Percentiles rank a stretch among this genome's conserved stretches.
These are phyloP conservation scores for Penicillium griseofulvum DNA, from an alignment of 2,329 filamentous ascomycete species.

Conservation along the genomic window DNA sequence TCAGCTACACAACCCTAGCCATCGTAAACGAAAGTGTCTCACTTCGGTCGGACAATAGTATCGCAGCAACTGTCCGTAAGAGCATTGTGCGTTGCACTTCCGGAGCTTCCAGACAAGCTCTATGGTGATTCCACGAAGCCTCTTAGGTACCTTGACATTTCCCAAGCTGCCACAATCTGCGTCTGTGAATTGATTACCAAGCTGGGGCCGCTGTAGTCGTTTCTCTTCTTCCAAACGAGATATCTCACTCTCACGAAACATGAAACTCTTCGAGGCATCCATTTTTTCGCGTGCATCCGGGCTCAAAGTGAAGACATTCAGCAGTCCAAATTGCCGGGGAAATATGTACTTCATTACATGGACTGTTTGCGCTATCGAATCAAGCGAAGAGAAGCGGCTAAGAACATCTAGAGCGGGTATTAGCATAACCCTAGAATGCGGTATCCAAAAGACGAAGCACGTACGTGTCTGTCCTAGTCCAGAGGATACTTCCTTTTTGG, in stretches of 20 bases:
- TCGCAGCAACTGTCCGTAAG: conserved; percentile 73
- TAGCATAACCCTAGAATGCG: not conserved
- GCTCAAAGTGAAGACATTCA: conserved; percentile 82
- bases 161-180: conserved; percentile 3
- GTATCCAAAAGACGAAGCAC: conserved; percentile 31
- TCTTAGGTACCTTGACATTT: conserved; percentile 36
- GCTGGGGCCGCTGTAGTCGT: conserved; percentile 1
- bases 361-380: conserved; percentile 53
- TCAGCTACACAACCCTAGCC: conserved; percentile 5
- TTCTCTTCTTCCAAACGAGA: conserved; percentile 20
- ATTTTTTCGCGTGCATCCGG: conserved; percentile 64
- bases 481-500: conserved; percentile 64
- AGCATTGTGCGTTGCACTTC: conserved; percentile 67
- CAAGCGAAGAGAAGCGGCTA: conserved; percentile 61
- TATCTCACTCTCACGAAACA: conserved; percentile 80
- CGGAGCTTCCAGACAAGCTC: conserved; percentile 67
- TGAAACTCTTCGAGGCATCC: conserved; percentile 80
- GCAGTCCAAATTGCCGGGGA: conserved; percentile 81
- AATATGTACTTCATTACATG: conserved; percentile 92
- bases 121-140: conserved; percentile 61
- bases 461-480: conserved; percentile 79
- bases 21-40: conserved; percentile 19
- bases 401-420: conserved; percentile 63
- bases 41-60: conserved; percentile 71
- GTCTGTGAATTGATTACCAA: not conserved